These are phyloP conservation scores for Oidium heveae DNA, from an alignment of 2,329 filamentous ascomycete genomes.

Conservation along the genomic window DNA sequence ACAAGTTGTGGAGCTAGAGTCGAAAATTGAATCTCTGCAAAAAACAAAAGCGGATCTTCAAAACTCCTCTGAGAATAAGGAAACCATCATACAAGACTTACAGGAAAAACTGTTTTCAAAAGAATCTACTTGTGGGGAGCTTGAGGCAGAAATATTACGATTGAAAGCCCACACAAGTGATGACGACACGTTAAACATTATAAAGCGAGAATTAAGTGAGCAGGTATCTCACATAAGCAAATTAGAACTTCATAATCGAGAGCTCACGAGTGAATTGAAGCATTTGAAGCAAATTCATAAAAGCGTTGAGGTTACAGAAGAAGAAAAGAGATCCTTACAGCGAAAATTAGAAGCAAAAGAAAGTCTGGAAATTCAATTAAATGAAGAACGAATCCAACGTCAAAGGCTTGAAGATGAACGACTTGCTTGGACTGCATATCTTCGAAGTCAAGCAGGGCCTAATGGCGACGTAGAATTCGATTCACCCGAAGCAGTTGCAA, in stretches of 20 bases:
- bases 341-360: slow-evolving; percentile 53
- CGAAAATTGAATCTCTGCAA: slow-evolving; percentile 31
- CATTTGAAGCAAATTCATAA: slow-evolving; percentile 59
- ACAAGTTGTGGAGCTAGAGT: slow-evolving; percentile 34
- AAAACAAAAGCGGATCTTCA: slow-evolving; percentile 25
- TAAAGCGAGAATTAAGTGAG: slow-evolving; percentile 70
- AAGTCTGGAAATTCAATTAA: slow-evolving; percentile 47
- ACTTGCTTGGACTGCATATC: slow-evolving; percentile 61
- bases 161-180: slow-evolving; percentile 74
- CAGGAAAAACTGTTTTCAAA: slow-evolving; percentile 28
- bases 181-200: slow-evolving; percentile 58
- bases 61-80: slow-evolving; percentile 18
- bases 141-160: slow-evolving; percentile 64
- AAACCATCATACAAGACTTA: slow-evolving; percentile 11
- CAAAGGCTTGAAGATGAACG: slow-evolving; percentile 77
- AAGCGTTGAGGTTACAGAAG: slow-evolving; percentile 80
- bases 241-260: slow-evolving; percentile 56
- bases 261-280: slow-evolving; percentile 56
- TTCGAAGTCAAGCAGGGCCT: slow-evolving; percentile 39
- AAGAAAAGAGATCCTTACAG: slow-evolving; percentile 72
- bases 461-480: slow-evolving; percentile 50
- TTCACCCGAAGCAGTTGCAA: slow-evolving; percentile 66
- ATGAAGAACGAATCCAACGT: slow-evolving; percentile 57
- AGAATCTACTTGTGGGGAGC: slow-evolving; percentile 41
- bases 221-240: slow-evolving; percentile 79